Base-by-base conservation (phyloP, 768 basidiomycete genomes). In the Macrolepiota fuliginosa region DNA sequence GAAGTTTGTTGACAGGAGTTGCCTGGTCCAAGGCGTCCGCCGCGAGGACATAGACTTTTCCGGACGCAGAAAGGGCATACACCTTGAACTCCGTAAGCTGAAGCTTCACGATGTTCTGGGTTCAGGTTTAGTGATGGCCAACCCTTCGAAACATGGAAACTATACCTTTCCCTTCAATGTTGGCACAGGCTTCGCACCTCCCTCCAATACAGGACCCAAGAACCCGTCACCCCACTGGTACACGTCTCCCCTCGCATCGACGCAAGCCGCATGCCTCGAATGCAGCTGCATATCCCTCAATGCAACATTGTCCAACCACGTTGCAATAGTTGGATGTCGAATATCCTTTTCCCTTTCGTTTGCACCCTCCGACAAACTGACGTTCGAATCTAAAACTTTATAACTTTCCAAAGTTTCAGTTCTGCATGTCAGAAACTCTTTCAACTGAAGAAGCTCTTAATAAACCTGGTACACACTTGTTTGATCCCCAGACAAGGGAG, bases 221-320 rank as follows among this genome's bases (percentile, higher is more conserved):
- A 86, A 90, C 0, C 82, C 87, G 45, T 80, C 78, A 0, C 92
- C 92, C 92, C 92, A 94, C 66, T 93, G 91, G 67, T 91, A 90
- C 2, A 92, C 87, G 66, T 95, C 88, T 25, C 92, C 93, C 37
- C 83, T 80, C 7, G 84, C 85, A 68, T 94, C 91, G 19, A 94
- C 83, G 63, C 90, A 92, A 13, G 87, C 91, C 0, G 85, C 90
- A 64, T 90, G 85, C 35, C 74, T 76, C 60, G 82, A 78, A 56
- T 92, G 86, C 27, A 94, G 73, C 12, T 80, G 85, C 39, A 94
- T 70, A 67, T 94, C 91, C 9, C 91, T 84, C 13, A 94, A 77
- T 3, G 91, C 90, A 51, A 87, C 79, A 59, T 83, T 82, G 55
- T 86, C 78, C 35, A 94, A 74, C 83, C 88, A 90, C 22, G 73